A percentile compares a stretch with the other conserved stretches of the same genome.
These are phyloP conservation scores for Cochlearia excelsa DNA, from an alignment of 345 rosid species.

Conservation along the genomic window DNA sequence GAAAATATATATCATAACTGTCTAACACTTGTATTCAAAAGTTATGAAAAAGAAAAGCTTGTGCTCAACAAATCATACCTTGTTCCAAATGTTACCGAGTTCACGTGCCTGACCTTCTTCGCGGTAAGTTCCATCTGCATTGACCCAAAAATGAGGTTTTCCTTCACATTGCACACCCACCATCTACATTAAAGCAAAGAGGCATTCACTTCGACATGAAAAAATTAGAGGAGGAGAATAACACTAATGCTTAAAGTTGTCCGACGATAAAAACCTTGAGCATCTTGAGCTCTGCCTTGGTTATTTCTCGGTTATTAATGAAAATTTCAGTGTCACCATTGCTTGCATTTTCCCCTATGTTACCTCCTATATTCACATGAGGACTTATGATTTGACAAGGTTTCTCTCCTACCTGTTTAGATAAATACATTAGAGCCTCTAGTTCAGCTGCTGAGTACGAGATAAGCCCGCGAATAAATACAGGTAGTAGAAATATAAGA, in stretches of 20 bases:
- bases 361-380: constrained; percentile 51
- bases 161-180: constrained; percentile 73
- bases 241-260: constrained; percentile 7
- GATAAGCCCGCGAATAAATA: constrained; percentile 1
- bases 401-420: constrained; percentile 62
- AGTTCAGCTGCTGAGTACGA: constrained; percentile 15
- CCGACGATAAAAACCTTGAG: constrained; percentile 53
- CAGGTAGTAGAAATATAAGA: neutral
- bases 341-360: constrained; percentile 49
- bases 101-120: constrained; percentile 73
- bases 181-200: constrained; percentile 41
- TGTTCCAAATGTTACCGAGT: constrained; percentile 60
- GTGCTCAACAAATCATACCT: constrained; percentile 42
- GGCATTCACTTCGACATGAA: constrained; percentile 2
- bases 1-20: constrained; percentile 18
- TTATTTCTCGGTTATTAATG: constrained; percentile 67
- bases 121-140: constrained; percentile 55
- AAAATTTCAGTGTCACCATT: constrained; percentile 62
- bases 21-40: constrained; percentile 16
- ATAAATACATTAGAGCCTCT: constrained; percentile 20
- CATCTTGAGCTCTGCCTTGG: constrained; percentile 54
- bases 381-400: constrained; percentile 77
- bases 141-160: constrained; percentile 59
- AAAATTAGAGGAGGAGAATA: constrained; percentile 9
- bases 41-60: constrained; percentile 2